A percentile compares a stretch with the other conserved stretches of the same genome.
These are phyloP conservation scores for Phallus indusiatus DNA, from an alignment of 768 basidiomycete genomes.

Conservation along the genomic window DNA sequence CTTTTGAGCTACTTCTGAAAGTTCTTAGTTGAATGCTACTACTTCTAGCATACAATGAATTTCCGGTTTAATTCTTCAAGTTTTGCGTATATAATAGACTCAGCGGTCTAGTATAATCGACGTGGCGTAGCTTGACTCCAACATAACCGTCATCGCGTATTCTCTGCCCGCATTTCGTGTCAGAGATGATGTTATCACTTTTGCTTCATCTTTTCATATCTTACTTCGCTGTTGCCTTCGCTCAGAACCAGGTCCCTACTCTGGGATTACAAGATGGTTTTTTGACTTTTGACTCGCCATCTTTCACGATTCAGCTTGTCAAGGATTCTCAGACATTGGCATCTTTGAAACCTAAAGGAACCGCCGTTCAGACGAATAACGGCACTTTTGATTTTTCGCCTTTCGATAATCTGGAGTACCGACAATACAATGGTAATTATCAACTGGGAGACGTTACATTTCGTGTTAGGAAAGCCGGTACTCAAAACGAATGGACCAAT, in stretches of 20 bases:
- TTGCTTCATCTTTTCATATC: background rate
- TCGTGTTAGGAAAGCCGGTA: conserved; percentile 36
- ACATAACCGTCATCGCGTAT: too few species aligned
- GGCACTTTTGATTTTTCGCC: conserved; percentile 41
- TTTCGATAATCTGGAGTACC: conserved; percentile 38
- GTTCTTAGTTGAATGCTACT: background rate
- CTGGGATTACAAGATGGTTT: conserved; percentile 41
- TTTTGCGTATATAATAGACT: too few species aligned
- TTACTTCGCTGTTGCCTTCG: background rate
- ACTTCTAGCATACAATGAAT: too few species aligned
- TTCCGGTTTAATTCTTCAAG: too few species aligned
- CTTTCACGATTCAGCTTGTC: conserved; percentile 37
- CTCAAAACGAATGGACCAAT: conserved; percentile 30
- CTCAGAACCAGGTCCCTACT: conserved; percentile 16
- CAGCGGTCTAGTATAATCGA: too few species aligned
- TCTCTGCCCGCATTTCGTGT: too few species aligned
- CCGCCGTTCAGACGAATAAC: conserved; percentile 17
- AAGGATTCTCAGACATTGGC: conserved; percentile 50
- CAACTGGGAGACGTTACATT: conserved; percentile 51
- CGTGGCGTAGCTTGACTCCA: too few species aligned
- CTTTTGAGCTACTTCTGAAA: background rate
- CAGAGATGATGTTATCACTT: background rate
- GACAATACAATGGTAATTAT: conserved; percentile 39
- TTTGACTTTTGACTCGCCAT: conserved; percentile 34
- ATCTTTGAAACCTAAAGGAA: conserved; percentile 30